Conservation (phyloP, 306 rosid genomes). For the Citrullus mucosospermus region DNA sequence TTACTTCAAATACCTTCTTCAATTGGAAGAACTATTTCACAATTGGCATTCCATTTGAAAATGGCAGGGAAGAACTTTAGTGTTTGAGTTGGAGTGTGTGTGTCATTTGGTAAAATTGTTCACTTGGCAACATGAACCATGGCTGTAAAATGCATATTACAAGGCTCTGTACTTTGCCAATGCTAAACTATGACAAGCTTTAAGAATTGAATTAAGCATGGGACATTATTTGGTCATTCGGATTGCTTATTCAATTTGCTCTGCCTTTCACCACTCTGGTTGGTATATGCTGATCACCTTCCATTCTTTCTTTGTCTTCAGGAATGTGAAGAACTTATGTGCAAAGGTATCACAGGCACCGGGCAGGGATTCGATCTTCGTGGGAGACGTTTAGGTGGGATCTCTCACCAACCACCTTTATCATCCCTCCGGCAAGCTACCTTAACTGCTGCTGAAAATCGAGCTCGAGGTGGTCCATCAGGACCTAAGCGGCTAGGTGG, state of each 20-base stretch:
- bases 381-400: conserved; percentile 47
- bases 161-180: not conserved
- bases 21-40: not conserved
- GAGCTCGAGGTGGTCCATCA: conserved; percentile 34
- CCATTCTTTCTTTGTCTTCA: conserved; percentile 7
- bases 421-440: conserved; percentile 29
- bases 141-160: not conserved
- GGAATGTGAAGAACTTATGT: conserved; percentile 50
- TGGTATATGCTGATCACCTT: not conserved
- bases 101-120: not conserved
- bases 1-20: not conserved
- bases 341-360: conserved; percentile 33
- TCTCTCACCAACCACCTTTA: conserved; percentile 23
- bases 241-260: not conserved
- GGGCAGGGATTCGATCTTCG: conserved; percentile 38
- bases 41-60: not conserved
- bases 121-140: not conserved
- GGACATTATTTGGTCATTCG: not conserved
- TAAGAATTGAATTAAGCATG: not conserved
- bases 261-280: not conserved
- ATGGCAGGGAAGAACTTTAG: not conserved
- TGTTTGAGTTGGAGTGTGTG: not conserved
- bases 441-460: conserved; percentile 42
- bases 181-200: not conserved
- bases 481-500: conserved; percentile 54